Evolutionary conservation across 2,329 filamentous ascomycete genomes (phyloP), one percentile per base, ranked within the genome.

Genomic region (Pseudopithomyces maydicus): DNA sequence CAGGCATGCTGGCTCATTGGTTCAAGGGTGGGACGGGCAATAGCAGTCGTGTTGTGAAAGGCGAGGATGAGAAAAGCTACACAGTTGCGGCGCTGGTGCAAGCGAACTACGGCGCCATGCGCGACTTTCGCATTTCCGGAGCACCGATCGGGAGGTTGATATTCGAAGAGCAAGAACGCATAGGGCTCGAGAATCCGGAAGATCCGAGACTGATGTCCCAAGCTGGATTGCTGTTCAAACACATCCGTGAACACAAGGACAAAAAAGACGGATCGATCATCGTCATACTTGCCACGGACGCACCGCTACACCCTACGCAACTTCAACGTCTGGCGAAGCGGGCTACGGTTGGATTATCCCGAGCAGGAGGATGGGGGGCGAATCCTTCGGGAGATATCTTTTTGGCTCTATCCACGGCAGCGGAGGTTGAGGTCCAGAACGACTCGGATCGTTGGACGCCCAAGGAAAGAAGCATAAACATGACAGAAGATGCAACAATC

Each of bases 21-120:
- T 88, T 85, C 77, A 89, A 89, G 69, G 88, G 86, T 35, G 87
- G 88, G 0, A 90, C 87, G 0, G 87, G 87, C 1, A 86, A 82
- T 0, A 83, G 82, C 63, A 86, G 82, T 46, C 81, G 88, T 22
- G 61, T 85, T 7, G 80, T 89, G 0, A 66, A 70, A 4, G 66
- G 61, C 6, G 63, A 56, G 15, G 51, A 61, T 6, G 64, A 57
- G 7, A 71, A 67, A n/a, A 72, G 76, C 2, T 89, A 85, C 64
- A 87, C 83, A 0, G 78, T 90, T 19, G 88, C 79, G 0, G 86
- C 83, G 1, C 76, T 90, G 7, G 84, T 87, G 2, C 87, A 89
- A 71, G 82, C 84, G 44, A 90, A 90, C 69, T 90, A 89, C 67
- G 88, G 88, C 10, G 75, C 78, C 32, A 78, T 79, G 56, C 74